Base-by-base conservation (phyloP, 164 flowering plant species). In the Nelumbo lutea region DNA sequence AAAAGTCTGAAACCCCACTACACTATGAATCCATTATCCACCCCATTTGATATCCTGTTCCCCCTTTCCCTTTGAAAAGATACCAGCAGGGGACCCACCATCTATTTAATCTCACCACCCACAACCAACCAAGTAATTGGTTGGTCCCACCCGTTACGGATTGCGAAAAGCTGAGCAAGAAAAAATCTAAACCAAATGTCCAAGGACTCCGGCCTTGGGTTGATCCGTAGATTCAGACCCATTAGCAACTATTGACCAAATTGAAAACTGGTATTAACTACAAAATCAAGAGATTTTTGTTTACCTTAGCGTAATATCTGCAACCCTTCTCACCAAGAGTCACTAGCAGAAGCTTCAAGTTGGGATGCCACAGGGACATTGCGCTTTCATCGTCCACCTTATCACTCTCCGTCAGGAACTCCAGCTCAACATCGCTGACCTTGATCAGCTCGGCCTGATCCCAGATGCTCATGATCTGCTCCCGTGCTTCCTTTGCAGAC, bases 381-480 rank as follows among this genome's bases (percentile, higher is more conserved):
- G 97, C 98, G 0, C 83, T 46, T 5, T 75, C 90, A 68, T 93
- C 96, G 50, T 82, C 87, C 3, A 89, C 72, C 62, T 82, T 76
- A 47, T 74, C 73, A 42, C 74, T 80, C 3, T 83, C 88, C 0
- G 98, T 93, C 70, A 93, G 81, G 79, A 93, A 93, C 71, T 85
- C 88, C 2, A 93, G 83, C 83, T 93, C 98, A 4, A 60, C 80
- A 48, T 93, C 98, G 56, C 97, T 91, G 50, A 93, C 95, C 79
- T 92, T 93, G 71, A 90, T 87, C 61, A 95, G 59, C 6, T 95
- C 98, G 0, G 99, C 98, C 66, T 78, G 61, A 13, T 92, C 91
- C 98, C 98, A 92, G 4, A 95, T 89, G 85, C 96, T 90, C 91
- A 88, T 66, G 75, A 95, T 95, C 86, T 88, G 88, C 70, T 85